Evolutionary conservation across 495 filamentous ascomycete species (phyloP).

Genomic region (Podospora pseudopauciseta): DNA sequence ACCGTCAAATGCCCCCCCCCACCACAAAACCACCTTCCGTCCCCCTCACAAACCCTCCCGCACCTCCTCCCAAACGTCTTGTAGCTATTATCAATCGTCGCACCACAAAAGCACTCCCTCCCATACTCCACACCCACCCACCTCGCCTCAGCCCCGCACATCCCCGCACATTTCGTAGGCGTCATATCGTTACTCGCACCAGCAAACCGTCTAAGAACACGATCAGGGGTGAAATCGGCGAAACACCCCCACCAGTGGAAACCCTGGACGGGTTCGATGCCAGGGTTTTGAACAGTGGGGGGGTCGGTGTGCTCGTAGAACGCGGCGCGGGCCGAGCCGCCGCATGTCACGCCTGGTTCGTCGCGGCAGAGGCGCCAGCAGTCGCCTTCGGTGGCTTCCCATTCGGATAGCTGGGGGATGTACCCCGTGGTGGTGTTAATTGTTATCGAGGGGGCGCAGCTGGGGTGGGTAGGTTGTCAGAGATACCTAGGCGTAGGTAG

Average conservation of each 20-base stretch:
- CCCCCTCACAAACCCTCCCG: not conserved
- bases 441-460: not conserved
- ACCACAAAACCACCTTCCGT: slow-evolving; percentile 1
- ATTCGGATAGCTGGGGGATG: not conserved
- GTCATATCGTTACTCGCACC: slow-evolving; percentile 3
- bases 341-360: slow-evolving; percentile 2
- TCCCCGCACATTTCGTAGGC: not conserved
- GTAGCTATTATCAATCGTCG: not conserved
- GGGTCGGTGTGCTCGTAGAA: slow-evolving; percentile 1
- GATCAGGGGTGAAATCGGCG: not conserved
- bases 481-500: too few species aligned
- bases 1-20: not conserved
- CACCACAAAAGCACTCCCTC: slow-evolving; percentile 5
- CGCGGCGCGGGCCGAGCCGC: not conserved
- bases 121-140: slow-evolving; percentile 4
- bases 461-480: not conserved
- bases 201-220: not conserved
- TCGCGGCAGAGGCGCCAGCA: slow-evolving; percentile 3
- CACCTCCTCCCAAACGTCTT: not conserved
- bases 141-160: not conserved
- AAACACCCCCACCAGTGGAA: slow-evolving; percentile 3
- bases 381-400: slow-evolving; percentile 8
- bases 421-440: not conserved
- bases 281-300: not conserved
- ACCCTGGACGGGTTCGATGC: not conserved